Percentiles rank a stretch among this genome's conserved stretches.
Evolutionary conservation across 352 stramenopile species (phyloP).

Genomic region (Phytopythium oedochilum): DNA sequence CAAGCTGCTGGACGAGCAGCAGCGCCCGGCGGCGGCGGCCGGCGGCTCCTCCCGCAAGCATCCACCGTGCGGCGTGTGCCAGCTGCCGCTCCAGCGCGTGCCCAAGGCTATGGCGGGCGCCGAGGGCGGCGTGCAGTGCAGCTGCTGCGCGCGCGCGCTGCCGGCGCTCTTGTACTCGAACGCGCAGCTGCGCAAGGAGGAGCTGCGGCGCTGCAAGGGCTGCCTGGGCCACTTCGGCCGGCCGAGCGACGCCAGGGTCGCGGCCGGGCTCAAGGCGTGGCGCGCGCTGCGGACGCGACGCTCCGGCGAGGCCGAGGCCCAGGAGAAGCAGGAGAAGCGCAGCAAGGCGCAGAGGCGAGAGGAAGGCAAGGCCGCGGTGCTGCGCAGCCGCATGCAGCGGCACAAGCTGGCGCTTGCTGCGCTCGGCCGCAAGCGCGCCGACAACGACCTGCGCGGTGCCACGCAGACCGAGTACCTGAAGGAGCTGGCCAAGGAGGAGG

Average conservation of each 20-base stretch:
- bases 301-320: too few relatives aligned
- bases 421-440: constrained; percentile 14
- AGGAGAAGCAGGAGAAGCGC: constrained; percentile 5
- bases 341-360: neutral
- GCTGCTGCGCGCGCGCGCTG: constrained; percentile 1
- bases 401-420: constrained; percentile 16
- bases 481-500: constrained; percentile 21
- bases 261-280: neutral
- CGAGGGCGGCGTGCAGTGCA: neutral
- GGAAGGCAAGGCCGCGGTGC: neutral
- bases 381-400: constrained; percentile 18
- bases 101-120: neutral
- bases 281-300: neutral
- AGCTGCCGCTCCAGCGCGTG: neutral
- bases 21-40: too few relatives aligned
- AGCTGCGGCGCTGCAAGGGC: neutral
- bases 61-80: neutral
- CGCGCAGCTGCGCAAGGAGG: neutral
- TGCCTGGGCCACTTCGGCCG: constrained; percentile 3
- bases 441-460: constrained; percentile 14
- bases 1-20: neutral
- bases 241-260: neutral
- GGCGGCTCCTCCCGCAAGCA: too few relatives aligned
- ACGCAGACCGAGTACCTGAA: constrained; percentile 24
- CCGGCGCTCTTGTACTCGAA: neutral